Base-by-base conservation (phyloP, 2,329 filamentous ascomycete genomes). In the Anthostomella pinea region DNA sequence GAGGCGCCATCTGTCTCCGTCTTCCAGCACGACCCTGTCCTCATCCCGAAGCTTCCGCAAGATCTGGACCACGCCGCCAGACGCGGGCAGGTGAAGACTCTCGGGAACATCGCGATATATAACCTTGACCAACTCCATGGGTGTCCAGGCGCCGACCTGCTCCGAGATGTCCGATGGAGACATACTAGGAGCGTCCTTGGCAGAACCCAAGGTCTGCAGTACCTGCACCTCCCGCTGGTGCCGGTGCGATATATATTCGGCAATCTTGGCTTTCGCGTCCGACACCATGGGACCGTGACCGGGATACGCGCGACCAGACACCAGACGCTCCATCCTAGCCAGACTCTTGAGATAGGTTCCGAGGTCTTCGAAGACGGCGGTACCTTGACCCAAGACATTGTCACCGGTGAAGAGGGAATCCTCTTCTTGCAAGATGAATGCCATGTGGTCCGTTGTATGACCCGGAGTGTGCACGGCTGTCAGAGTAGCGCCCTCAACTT, bases 371-470 rank as follows among this genome's bases (percentile, higher is more conserved):
- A 94, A 94, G 0, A 93, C 87, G 3, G 85, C 81, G 2, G 87
- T 94, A 9, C 88, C 88, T 42, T 95, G 86, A 1, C 89, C 89
- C 2, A 95, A 72, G 2, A 95, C 83, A 57, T 91, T 94, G 62
- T 95, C 89, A 6, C 84, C 89, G 0, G 88, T 94, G 60, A 95
- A 93, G 67, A 95, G 80, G 25, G 86, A 83, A 51, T 87, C 75
- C 54, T 95, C 73, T 74, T 94, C 86, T 29, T 82, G 75, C 4
- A 95, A 64, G 5, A 89, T 60, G 49, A 95, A 83, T 13, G 75
- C 79, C 72, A 90, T 83, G 59, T 96, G 91, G 56, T 96, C 90
- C 3, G 68, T 68, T 0, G 90, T 85, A 59, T 96, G 90, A 1
- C 91, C 75, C 3, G 73, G 75, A 5, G 69, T 71, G 48, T 74